These are phyloP conservation scores for Chrysanthemum makinoi DNA, from an alignment of 129 eudicot species.

Conservation along the genomic window DNA sequence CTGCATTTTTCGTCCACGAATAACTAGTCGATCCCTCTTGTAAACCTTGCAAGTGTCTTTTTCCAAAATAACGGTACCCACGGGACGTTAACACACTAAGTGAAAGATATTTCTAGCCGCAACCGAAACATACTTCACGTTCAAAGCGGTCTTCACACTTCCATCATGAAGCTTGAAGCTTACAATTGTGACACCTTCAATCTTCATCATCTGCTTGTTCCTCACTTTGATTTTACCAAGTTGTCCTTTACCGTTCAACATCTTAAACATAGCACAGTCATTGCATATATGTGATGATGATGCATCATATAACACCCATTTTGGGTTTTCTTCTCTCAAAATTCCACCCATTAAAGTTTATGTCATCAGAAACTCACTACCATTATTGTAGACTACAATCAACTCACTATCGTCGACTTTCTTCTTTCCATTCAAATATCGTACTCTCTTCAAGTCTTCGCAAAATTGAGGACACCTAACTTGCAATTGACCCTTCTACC, in stretches of 20 bases:
- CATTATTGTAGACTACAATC: background rate
- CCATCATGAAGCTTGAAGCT: slow-evolving; percentile 1
- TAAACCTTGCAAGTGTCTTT: background rate
- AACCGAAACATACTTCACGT: background rate
- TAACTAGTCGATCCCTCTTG: background rate
- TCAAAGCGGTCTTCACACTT: background rate
- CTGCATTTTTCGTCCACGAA: background rate
- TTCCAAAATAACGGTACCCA: background rate
- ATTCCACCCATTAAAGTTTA: background rate
- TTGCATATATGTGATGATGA: background rate
- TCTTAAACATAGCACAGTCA: background rate
- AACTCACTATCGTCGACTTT: background rate
- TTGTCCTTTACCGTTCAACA: background rate
- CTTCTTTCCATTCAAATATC: background rate
- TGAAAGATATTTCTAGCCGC: background rate
- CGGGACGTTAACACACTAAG: background rate
- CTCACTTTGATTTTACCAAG: background rate
- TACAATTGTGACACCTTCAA: background rate
- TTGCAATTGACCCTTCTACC: background rate
- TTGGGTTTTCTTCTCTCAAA: background rate
- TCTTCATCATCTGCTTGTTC: slow-evolving; percentile 2
- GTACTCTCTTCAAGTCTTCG: background rate
- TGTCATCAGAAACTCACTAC: background rate
- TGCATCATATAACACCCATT: background rate
- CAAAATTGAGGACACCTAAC: background rate